Evolutionary conservation across 2,329 filamentous ascomycete genomes (phyloP), one percentile per base, ranked within the genome.

Genomic region (Sporothrix curviconia): DNA sequence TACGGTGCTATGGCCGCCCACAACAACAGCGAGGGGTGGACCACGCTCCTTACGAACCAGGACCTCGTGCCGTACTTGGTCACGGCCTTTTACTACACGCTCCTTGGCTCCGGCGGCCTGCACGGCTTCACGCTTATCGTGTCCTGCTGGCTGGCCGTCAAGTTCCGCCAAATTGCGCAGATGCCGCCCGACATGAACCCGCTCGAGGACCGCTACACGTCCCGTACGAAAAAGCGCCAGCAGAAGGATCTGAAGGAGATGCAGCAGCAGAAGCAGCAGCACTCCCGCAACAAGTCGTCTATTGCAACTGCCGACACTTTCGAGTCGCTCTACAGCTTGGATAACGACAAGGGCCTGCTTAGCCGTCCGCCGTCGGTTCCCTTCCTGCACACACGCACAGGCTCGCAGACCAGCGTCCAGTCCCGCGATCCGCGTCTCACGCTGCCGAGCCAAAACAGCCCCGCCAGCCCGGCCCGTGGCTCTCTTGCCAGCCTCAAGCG

Each of bases 161-260:
- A 87, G 64, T 97, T 96, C 81, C 83, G 86, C 40, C 87, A 88
- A 67, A 96, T 97, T 65, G 78, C 85, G 5, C 77, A 79, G 19
- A 80, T 96, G 69, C 92, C 92, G 6, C 92, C 92, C 0, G 92
- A 97, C 67, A 90, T 96, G 88, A 97, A 97, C 69, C 92, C 92
- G 1, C 78, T 97, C 14, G 92, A 96, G 69, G 84, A 89, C 63
- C 86, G 92, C 66, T 75, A 95, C 58, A 96, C 91, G 1, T 85
- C 89, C 11, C 82, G 86, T 24, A 75, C 72, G 58, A 42, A 40
- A 32, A 58, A 43, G 50, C 52, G 36, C 7, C 44, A 55, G 42
- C 22, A n/a, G 30, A 36, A 58, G 44, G 39, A 51, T n/a, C 17
- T 34, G 24, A 56, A 50, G n/a, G 30, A 37, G 36, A 42, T 14